Percentiles rank a stretch among this genome's conserved stretches.
phyloP scores from a whole-genome alignment of 2,329 filamentous ascomycete genomes.

The Tolypocladium ovalisporum region DNA sequence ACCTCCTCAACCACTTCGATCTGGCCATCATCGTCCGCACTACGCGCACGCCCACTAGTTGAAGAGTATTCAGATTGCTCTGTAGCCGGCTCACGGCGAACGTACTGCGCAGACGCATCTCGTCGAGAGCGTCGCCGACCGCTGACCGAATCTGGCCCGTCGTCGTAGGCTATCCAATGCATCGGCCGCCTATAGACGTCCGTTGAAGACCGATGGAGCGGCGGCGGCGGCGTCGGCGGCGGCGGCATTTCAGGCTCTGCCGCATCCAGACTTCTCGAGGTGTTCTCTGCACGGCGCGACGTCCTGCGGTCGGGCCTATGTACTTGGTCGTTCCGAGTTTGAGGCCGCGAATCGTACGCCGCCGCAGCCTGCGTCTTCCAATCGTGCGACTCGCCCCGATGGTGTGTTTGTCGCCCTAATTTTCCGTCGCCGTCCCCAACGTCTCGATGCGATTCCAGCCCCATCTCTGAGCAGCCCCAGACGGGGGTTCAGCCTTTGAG shows the following conservation, averaged over 20 bases:
- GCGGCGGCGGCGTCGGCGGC: constrained; percentile 14
- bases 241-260: constrained; percentile 17
- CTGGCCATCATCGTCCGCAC: background rate
- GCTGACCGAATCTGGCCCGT: constrained; percentile 2
- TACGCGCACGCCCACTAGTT: constrained; percentile 1
- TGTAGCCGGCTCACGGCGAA: background rate
- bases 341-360: constrained; percentile 16
- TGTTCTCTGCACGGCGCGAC: constrained; percentile 12
- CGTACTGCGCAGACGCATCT: constrained; percentile 7
- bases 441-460: constrained; percentile 19
- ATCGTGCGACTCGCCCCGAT: constrained; percentile 6
- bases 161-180: constrained; percentile 14
- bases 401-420: constrained; percentile 15
- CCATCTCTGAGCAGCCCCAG: constrained; percentile 16
- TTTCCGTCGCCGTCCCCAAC: constrained; percentile 15
- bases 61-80: constrained; percentile 2
- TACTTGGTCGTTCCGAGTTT: constrained; percentile 15
- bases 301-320: constrained; percentile 20
- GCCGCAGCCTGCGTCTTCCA: constrained; percentile 6
- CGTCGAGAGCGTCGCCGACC: constrained; percentile 5
- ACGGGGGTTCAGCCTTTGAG: constrained; percentile 13
- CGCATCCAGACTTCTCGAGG: constrained; percentile 15
- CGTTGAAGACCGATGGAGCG: constrained; percentile 15
- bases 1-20: constrained; percentile 18
- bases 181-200: constrained; percentile 18